Evolutionary conservation across 139 green algal species (phyloP).

Genomic region (Desmodesmus armatus): DNA sequence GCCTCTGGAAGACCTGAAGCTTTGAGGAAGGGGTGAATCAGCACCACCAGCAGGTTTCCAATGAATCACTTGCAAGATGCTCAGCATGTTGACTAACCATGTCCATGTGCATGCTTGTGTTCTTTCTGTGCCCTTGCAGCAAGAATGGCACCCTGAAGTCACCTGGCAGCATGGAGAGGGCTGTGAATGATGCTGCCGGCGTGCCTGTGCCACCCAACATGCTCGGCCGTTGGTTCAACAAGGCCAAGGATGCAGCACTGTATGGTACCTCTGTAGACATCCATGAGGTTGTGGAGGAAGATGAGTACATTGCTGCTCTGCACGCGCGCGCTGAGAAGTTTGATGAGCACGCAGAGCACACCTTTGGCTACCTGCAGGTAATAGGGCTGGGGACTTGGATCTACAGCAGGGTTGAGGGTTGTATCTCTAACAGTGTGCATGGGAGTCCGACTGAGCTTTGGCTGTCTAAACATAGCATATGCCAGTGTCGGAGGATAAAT

Average conservation of each 20-base stretch:
- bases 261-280: constrained; percentile 61
- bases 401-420: too few relatives aligned
- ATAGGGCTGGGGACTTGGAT: too few relatives aligned
- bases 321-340: constrained; percentile 68
- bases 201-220: not conserved
- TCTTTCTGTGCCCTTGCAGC: too few relatives aligned
- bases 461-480: too few relatives aligned
- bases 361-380: constrained; percentile 70
- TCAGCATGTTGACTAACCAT: not conserved
- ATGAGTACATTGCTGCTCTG: constrained; percentile 57
- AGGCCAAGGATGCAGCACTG: constrained; percentile 32
- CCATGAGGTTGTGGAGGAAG: constrained; percentile 60
- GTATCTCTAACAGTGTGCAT: too few relatives aligned
- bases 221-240: not conserved
- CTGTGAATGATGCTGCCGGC: not conserved
- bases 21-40: not conserved
- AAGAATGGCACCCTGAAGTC: too few relatives aligned
- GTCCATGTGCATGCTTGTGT: not conserved
- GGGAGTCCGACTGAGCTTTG: too few relatives aligned
- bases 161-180: not conserved
- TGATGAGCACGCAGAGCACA: constrained; percentile 62
- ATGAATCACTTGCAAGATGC: not conserved
- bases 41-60: not conserved
- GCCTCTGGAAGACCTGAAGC: too few relatives aligned
- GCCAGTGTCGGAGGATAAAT: too few relatives aligned